Evolutionary conservation across 345 rosid species (phyloP), one percentile per base, ranked within the genome.

Genomic region (Balakata baccata): DNA sequence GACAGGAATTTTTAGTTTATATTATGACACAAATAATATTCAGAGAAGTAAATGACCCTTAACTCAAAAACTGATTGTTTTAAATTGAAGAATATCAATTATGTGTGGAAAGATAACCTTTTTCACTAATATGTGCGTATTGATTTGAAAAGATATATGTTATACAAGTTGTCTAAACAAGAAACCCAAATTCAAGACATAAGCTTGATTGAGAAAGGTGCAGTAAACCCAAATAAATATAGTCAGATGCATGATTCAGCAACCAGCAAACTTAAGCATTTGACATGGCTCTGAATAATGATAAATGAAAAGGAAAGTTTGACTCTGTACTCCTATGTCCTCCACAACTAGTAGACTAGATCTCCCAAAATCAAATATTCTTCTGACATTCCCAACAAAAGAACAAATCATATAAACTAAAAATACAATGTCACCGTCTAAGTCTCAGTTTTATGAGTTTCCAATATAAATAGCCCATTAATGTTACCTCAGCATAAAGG

Each of bases 401-500:
- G 53, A 46, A 11, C n/a, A 22, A 29, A 23, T 12, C 34, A 46
- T 8, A 66, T 54, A 18, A 69, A n/a, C 8, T 69, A 14, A 41
- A 64, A 39, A 25, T 53, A 6, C 20, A 17, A 17, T 54, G 14
- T 52, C 57, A 52, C 20, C n/a, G 17, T 52, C 57, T 29, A 5
- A 3, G 34, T 43, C 50, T 64, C 51, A n/a, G 46, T 20, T 1
- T 45, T 43, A 3, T 65, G 17, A 51, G 45, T 43, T 23, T n/a
- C 17, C 23, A n/a, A 53, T 11, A 46, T 18, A 18, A 11, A 47
- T 3, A 25, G 41, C 43, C 41, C 16, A 41, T 16, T 23, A 20
- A 41, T 49, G 25, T 61, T 78, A 94, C 98, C 94, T 84, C 66
- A 94, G 63, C 73, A 85, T 75, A 78, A 89, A 90, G 51, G 94